These are phyloP conservation scores for Apiospora rasikravindrae DNA, from an alignment of 2,329 filamentous ascomycete genomes.

Conservation along the genomic window DNA sequence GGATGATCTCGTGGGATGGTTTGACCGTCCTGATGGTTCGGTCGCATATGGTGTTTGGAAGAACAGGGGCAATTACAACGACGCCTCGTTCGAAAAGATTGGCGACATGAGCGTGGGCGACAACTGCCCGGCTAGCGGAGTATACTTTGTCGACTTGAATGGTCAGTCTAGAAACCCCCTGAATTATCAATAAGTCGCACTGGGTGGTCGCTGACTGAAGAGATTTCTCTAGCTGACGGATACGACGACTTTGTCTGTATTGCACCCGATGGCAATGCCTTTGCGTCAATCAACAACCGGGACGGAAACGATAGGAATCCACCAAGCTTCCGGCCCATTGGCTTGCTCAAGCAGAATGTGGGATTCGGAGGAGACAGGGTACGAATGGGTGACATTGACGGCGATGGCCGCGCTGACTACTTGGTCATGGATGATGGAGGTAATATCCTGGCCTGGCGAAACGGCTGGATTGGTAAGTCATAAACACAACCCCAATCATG, in stretches of 20 bases:
- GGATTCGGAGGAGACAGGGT: conserved; percentile 28
- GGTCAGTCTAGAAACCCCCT: neutral
- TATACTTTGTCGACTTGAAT: conserved; percentile 25
- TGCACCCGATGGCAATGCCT: conserved; percentile 26
- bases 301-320: conserved; percentile 24
- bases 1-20: conserved; percentile 34
- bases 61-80: conserved; percentile 22
- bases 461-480: conserved; percentile 28
- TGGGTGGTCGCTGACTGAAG: neutral
- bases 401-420: conserved; percentile 42
- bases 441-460: conserved; percentile 39
- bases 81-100: conserved; percentile 26
- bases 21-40: conserved; percentile 35
- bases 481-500: too few relatives aligned
- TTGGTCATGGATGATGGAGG: conserved; percentile 34
- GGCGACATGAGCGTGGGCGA: conserved; percentile 22
- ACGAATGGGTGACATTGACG: conserved; percentile 39
- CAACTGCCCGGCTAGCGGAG: conserved; percentile 21
- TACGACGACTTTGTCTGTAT: conserved; percentile 41
- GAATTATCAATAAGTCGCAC: neutral
- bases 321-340: conserved; percentile 32
- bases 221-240: conserved; percentile 26
- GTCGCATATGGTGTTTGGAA: conserved; percentile 22
- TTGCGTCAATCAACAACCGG: conserved; percentile 31
- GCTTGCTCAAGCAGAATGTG: conserved; percentile 26